Evolutionary conservation across 1,139 yeast species (phyloP).

Genomic region (Debaryomycetaceae sp.): DNA sequence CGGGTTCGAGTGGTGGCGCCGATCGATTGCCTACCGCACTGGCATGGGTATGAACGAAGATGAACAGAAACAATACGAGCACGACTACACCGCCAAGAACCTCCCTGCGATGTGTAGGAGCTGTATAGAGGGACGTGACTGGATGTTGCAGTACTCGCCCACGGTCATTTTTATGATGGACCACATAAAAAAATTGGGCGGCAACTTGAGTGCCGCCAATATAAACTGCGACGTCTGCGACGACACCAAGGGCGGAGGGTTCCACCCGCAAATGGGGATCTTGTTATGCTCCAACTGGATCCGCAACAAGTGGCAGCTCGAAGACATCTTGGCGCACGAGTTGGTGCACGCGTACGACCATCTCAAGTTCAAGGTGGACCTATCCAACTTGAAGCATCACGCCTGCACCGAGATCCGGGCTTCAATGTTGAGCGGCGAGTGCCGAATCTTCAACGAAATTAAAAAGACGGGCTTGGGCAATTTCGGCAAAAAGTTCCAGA

Average conservation of each 20-base stretch:
- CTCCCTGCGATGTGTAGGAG: slow-evolving; percentile 51
- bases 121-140: slow-evolving; percentile 72
- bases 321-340: slow-evolving; percentile 90
- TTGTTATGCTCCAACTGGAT: slow-evolving; percentile 83
- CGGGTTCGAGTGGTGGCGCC: slow-evolving; percentile 81
- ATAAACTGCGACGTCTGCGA: slow-evolving; percentile 84
- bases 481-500: slow-evolving; percentile 82
- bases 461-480: slow-evolving; percentile 57
- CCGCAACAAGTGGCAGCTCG: slow-evolving; percentile 74
- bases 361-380: slow-evolving; percentile 79
- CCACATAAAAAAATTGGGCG: slow-evolving; percentile 70
- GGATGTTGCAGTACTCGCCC: slow-evolving; percentile 80
- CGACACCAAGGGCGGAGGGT: slow-evolving; percentile 87
- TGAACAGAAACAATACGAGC: slow-evolving; percentile 56
- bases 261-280: slow-evolving; percentile 84
- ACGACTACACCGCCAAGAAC: slow-evolving; percentile 46
- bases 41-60: slow-evolving; percentile 59
- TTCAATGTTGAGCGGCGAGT: slow-evolving; percentile 89
- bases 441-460: slow-evolving; percentile 85
- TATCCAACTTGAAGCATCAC: slow-evolving; percentile 81
- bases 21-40: slow-evolving; percentile 67
- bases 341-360: slow-evolving; percentile 92
- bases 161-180: slow-evolving; percentile 84
- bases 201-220: slow-evolving; percentile 39
- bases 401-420: slow-evolving; percentile 98